A percentile compares a stretch with the other conserved stretches of the same genome.
Conservation (phyloP, 2,329 filamentous ascomycete species). For the Cordyceps javanica region DNA sequence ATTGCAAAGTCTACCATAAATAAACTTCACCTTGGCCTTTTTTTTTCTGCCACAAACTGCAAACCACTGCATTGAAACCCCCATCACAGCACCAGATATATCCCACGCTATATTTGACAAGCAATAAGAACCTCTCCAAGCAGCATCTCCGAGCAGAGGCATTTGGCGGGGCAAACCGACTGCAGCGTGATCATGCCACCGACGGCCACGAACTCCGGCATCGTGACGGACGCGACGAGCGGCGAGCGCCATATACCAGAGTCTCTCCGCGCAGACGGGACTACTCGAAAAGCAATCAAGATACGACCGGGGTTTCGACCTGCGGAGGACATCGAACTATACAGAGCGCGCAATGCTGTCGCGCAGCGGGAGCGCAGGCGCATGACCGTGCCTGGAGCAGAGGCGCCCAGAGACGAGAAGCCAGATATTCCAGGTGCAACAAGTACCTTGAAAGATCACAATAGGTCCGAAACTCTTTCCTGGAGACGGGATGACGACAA, state of each 20-base stretch:
- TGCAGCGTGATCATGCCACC: constrained; percentile 35
- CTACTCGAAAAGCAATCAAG: constrained; percentile 87
- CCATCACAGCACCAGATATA: background rate
- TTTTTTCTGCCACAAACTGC: background rate
- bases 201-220: constrained; percentile 58
- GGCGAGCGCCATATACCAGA: constrained; percentile 87
- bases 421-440: constrained; percentile 27
- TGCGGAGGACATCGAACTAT: constrained; percentile 91
- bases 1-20: background rate
- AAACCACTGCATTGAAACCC: background rate
- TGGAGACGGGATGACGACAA: constrained; percentile 3
- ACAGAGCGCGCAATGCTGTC: constrained; percentile 87
- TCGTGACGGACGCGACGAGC: constrained; percentile 66
- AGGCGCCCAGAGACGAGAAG: constrained; percentile 45
- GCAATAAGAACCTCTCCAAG: background rate
- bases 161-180: constrained; percentile 1
- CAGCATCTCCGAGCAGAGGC: background rate
- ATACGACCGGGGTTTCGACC: constrained; percentile 90
- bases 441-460: background rate
- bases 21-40: background rate
- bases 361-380: constrained; percentile 69
- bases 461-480: background rate
- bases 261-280: constrained; percentile 80
- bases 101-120: background rate
- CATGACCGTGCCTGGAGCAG: constrained; percentile 66